phyloP scores from a whole-genome alignment of 805 yeast genomes.

The Pachysolen tannophilus region DNA sequence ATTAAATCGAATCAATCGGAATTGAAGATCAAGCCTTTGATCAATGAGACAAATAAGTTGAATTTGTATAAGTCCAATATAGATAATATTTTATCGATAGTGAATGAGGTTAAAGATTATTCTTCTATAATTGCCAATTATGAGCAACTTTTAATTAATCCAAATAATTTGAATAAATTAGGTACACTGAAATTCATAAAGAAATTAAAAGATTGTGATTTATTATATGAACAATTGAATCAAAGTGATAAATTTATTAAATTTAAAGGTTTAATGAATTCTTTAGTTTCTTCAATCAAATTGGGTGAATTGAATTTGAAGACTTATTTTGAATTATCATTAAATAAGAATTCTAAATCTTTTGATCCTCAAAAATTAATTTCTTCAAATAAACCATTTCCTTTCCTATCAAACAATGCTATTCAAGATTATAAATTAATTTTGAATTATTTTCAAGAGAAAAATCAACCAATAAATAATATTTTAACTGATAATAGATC shows the following conservation, averaged over 20 bases:
- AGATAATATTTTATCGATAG: slow-evolving; percentile 41
- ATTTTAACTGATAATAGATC: slow-evolving; percentile 33
- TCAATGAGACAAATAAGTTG: slow-evolving; percentile 50
- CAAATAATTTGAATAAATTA: slow-evolving; percentile 14
- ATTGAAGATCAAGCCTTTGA: slow-evolving; percentile 61
- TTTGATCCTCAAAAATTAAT: slow-evolving; percentile 37
- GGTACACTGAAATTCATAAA: slow-evolving; percentile 30
- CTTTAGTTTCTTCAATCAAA: slow-evolving; percentile 46
- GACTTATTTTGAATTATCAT: slow-evolving; percentile 36
- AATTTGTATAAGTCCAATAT: slow-evolving; percentile 49
- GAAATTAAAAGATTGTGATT: slow-evolving; percentile 30
- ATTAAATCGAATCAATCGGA: slow-evolving; percentile 48
- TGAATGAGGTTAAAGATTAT: slow-evolving; percentile 38
- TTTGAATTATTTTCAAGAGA: slow-evolving; percentile 33
- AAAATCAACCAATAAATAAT: slow-evolving; percentile 23
- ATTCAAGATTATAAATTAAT: slow-evolving; percentile 32
- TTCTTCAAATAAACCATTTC: slow-evolving; percentile 31
- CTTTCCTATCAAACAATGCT: slow-evolving; percentile 27
- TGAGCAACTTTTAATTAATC: slow-evolving; percentile 22
- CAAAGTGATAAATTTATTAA: too few species aligned
- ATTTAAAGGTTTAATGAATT: slow-evolving; percentile 64
- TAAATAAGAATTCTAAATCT: slow-evolving; percentile 30
- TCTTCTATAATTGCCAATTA: slow-evolving; percentile 35
- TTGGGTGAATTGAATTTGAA: slow-evolving; percentile 50
- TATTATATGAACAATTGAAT: slow-evolving; percentile 35